Conservation (phyloP, 257 asterid species). For the Misopates orontium region DNA sequence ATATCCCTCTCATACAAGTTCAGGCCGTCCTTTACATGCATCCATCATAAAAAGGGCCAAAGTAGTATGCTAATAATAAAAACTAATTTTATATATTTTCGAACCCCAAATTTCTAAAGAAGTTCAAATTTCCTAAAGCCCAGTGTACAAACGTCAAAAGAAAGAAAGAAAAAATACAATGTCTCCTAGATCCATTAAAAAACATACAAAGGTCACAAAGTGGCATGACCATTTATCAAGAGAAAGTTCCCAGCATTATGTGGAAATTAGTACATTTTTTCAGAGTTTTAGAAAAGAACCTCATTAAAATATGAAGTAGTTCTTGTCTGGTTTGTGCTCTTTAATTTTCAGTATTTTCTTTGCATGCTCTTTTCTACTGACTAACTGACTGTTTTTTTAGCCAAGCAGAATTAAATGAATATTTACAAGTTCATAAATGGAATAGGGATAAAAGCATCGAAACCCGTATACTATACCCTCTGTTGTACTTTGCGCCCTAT, state of each 20-base stretch:
- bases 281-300: background rate
- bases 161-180: background rate
- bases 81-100: too few relatives aligned
- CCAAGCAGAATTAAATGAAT: constrained; percentile 2
- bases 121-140: background rate
- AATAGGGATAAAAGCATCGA: too few relatives aligned
- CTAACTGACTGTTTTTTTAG: constrained; percentile 3
- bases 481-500: too few relatives aligned
- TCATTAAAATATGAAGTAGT: background rate
- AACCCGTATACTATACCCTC: too few relatives aligned
- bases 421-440: background rate
- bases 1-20: background rate
- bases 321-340: background rate
- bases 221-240: background rate
- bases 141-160: background rate
- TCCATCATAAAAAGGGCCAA: too few relatives aligned
- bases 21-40: background rate
- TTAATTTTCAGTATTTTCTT: background rate
- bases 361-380: background rate
- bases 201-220: constrained; percentile 1
- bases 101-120: background rate
- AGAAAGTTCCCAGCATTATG: constrained; percentile 1
- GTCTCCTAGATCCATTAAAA: background rate
- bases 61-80: too few relatives aligned
- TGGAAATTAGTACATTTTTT: background rate